Evolutionary conservation across 2,329 filamentous ascomycete genomes (phyloP), one percentile per base, ranked within the genome.

Genomic region (Fusarium goolgardi): DNA sequence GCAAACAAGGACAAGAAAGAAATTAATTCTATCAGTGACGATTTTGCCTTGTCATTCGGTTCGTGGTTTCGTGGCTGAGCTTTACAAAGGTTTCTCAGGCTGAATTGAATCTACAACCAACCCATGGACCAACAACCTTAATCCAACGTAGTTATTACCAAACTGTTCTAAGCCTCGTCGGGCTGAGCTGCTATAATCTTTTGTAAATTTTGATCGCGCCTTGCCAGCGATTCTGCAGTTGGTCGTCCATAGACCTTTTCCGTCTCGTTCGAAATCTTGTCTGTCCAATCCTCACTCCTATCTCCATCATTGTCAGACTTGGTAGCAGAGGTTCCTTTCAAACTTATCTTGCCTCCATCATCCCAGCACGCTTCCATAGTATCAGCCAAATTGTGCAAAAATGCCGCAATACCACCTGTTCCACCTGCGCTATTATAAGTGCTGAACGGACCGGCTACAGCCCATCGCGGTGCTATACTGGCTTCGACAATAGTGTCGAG

Each of bases 401-500:
- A 73, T 0, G 54, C 71, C 0, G 53, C 39, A 3, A 73, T 71
- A 3, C 71, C 71, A 6, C 60, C 71, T 5, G 52, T 53, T 0
- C 71, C 71, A 0, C 71, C 71, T 6, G 70, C 71, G 21, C 62
- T 59, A 27, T 73, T 63, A 15, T 73, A 73, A 10, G 68, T 64
- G 23, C 63, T 68, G 50, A 73, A 73, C 0, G 71, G 71, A 0
- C 71, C 71, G 0, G 60, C 62, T 20, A 70, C 70, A 1, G 71
- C 70, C 59, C 65, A 73, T 1, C 71, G 56, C 1, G 71, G 71
- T 0, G 68, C 71, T 18, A 73, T 59, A 9, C 71, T 72, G 0
- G 59, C 55, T 12, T 71, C 73, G 10, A 75, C 59, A 4, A 78
- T 72, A 2, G 72, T 67, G 5, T 69, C 70, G 0, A 83, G 37